Base-by-base conservation (phyloP, 2,329 filamentous ascomycete species). In the Neurospora sp. region DNA sequence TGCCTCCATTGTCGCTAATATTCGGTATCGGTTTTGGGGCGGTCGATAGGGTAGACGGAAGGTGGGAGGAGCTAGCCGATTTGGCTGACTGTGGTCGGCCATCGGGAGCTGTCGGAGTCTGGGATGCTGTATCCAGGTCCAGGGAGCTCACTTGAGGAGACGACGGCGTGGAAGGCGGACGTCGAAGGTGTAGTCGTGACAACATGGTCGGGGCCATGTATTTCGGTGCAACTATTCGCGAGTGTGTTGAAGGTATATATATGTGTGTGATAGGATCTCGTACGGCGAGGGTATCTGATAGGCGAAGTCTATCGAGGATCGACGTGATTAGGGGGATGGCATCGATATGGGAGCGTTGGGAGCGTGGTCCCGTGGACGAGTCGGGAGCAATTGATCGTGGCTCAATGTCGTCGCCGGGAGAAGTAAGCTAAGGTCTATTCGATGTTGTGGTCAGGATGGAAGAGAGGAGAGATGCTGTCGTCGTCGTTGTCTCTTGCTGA, bases 1-100 rank as follows among this genome's bases (percentile, higher is more conserved):
- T 80, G 33, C 68, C 67, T 11, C 66, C 46, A 58, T 81, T 79
- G 7, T 77, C 77, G 70, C 77, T 78, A 67, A 36, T 33, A 6
- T 28, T 62, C 4, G 52, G 52, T 28, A 62, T 62, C 52, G 52
- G 23, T 17, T 33, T 62, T 33, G 52, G 28, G 23, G 23, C 17
- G 13, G 52, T 62, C 23, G 52, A 33, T 1, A 62, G 13, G 23
- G 52, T 5, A 1, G 52, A 62, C 13, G 52, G 52, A 62, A 62
- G 7, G 7, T 62, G 52, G 23, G 52, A 62, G 13, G 52, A 62
- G 52, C 52, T 62, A 15, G 15, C 52, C 8, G 52, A 62, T 62
- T 33, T 62, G 52, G 52, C 13, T 17, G 52, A 33, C 52, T 62
- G 52, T 33, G 52, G 52, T 28, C 52, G 52, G 52, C 23, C 23